Base-by-base conservation (phyloP, 2,329 filamentous ascomycete species). In the Colletotrichum simmondsii region DNA sequence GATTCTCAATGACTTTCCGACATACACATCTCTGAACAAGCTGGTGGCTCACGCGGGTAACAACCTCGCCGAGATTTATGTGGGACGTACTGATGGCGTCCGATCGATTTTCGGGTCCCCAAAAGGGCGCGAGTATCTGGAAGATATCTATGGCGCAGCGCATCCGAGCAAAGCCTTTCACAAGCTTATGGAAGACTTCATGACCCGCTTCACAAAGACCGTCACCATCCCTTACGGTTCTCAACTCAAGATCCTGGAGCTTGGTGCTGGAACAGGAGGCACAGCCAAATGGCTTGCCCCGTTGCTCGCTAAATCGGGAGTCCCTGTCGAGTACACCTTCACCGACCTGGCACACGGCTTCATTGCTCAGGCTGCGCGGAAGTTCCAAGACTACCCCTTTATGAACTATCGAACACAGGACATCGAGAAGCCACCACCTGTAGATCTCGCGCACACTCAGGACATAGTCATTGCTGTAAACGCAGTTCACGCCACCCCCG, bases 261-360 rank as follows among this genome's bases (percentile, higher is more conserved):
- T 70, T 14, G 67, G 67, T 0, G 67, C 67, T 11, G 67, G 67
- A 14, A 70, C 67, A 5, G 67, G 67, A 1, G 53, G 67, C 4
- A 70, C 67, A 22, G 57, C 61, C 2, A 70, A 70, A 16, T 70
- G 67, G 67, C 54, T 70, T 1, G 72, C 81, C 12, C 78, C 78
- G 0, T 26, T 78, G 1, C 76, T 85, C 2, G 77, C 76, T 1
- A 26, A 56, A 0, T 72, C 78, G 2, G 78, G 77, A 6, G 65
- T 80, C 0, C 76, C 78, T 0, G 77, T 83, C 28, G 76, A 79
- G 54, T 86, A 85, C 71, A 83, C 80, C 0, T 83, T 85, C 64
- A 85, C 84, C 1, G 84, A 86, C 53, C 71, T 86, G 2, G 77
- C 81, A 2, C 37, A 77, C 1, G 78, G 79, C 0, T 75, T 84